phyloP scores from a whole-genome alignment of 1,284 basidiomycete species.

The Irpex rosettiformis region DNA sequence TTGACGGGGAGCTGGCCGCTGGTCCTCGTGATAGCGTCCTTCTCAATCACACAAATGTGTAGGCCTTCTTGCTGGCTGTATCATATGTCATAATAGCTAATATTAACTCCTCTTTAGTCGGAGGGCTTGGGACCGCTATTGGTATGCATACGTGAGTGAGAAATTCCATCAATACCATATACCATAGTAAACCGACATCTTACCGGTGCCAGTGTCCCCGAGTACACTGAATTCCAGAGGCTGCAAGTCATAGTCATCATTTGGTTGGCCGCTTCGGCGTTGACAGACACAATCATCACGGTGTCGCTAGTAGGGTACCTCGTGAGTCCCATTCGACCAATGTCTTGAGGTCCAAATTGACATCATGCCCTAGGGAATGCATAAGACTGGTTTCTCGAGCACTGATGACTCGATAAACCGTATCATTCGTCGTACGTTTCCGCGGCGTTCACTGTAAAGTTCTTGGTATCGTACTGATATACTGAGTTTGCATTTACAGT shows the following conservation, averaged over 20 bases:
- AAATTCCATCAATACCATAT: neutral
- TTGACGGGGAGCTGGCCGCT: constrained; percentile 29
- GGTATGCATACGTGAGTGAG: constrained; percentile 23
- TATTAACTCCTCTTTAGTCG: constrained; percentile 19
- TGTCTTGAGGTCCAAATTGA: neutral
- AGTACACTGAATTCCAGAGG: constrained; percentile 31
- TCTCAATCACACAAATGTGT: constrained; percentile 28
- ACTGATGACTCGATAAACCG: constrained; percentile 33
- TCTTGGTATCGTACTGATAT: neutral
- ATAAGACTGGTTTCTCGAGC: constrained; percentile 33
- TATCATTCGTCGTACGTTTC: constrained; percentile 38
- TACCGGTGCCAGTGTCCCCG: constrained; percentile 17
- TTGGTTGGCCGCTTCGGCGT: constrained; percentile 30
- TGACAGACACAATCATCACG: constrained; percentile 29
- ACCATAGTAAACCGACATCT: neutral
- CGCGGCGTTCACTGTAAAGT: neutral
- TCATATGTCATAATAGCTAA: neutral
- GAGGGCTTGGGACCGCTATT: constrained; percentile 31
- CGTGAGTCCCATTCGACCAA: constrained; percentile 12
- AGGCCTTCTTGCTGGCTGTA: constrained; percentile 9
- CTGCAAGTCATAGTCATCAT: constrained; percentile 33
- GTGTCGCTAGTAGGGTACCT: constrained; percentile 28
- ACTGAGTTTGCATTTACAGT: constrained; percentile 16
- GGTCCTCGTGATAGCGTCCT: constrained; percentile 22
- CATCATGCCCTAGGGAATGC: constrained; percentile 28